Evolutionary conservation across 345 rosid species (phyloP).

Genomic region (Murraya koenigii): DNA sequence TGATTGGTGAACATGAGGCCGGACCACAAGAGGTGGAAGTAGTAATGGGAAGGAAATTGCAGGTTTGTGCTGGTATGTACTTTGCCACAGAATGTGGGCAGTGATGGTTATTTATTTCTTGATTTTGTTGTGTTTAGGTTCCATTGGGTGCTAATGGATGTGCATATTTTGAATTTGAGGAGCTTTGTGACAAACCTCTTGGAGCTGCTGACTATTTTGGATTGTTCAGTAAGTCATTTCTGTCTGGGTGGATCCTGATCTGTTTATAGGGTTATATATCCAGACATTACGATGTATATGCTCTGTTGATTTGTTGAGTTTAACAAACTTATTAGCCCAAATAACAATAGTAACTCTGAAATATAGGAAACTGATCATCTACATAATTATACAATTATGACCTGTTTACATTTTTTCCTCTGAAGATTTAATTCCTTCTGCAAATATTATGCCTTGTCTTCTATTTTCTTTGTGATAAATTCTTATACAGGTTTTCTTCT

Average conservation of each 20-base stretch:
- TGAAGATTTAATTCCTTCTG: background rate
- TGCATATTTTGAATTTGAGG: slow-evolving; percentile 88
- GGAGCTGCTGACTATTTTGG: slow-evolving; percentile 99
- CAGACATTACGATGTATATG: background rate
- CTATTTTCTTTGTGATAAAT: slow-evolving; percentile 4
- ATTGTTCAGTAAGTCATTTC: slow-evolving; percentile 72
- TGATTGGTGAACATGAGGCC: slow-evolving; percentile 56
- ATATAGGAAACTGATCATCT: background rate
- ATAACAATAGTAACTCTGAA: background rate
- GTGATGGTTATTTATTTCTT: background rate
- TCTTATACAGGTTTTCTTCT: background rate
- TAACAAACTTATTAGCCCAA: background rate
- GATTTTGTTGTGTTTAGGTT: slow-evolving; percentile 42
- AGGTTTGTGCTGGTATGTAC: slow-evolving; percentile 41
- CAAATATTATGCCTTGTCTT: background rate
- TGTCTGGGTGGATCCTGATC: slow-evolving; percentile 2
- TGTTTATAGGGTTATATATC: background rate
- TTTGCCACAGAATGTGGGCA: background rate
- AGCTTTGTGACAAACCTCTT: slow-evolving; percentile 86
- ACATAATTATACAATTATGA: background rate
- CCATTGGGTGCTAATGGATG: slow-evolving; percentile 86
- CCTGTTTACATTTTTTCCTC: background rate
- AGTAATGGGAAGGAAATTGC: slow-evolving; percentile 84
- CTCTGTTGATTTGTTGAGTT: slow-evolving; percentile 1
- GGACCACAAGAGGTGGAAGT: slow-evolving; percentile 76